Base-by-base conservation (phyloP, 352 stramenopile genomes). In the Phytopythium ostracodes region DNA sequence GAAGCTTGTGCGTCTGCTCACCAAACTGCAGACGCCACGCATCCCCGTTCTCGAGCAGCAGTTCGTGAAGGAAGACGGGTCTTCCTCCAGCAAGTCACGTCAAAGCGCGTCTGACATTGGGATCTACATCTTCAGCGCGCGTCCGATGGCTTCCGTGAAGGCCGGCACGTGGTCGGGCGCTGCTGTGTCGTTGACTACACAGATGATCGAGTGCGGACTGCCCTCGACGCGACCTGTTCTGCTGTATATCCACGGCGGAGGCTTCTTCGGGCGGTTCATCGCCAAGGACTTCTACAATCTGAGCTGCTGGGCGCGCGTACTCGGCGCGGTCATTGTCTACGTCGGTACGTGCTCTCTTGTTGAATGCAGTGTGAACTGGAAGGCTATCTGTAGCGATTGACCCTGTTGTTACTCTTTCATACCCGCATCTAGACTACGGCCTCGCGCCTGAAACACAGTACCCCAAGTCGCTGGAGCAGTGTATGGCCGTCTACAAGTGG, bases 261-360 rank as follows among this genome's bases (percentile, higher is more conserved):
- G 87, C 2, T 96, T 94, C 62, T 94, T 96, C 46, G 87, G 83
- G 0, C 79, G 84, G n/a, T 95, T 94, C 64, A 89, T 96, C 59
- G 87, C 84, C 12, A 92, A 92, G 56, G 88, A 96, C 60, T 85
- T 87, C 11, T 76, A 88, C 50, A 92, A 89, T 44, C 52, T 95
- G 58, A 89, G 79, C 1, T 65, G 72, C 25, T 96, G 87, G 89
- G 83, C 84, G 0, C 71, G 73, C 11, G 70, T 68, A 12, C 71
- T 94, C 14, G 82, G 86, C n/a, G 83, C 76, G 2, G 83, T 94
- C 12, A 91, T 96, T 44, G 84, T 96, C 56, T 96, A 95, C 68
- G 79, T 96, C 33, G 85, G 85, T 92, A 79, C 43, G 76, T 60
- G 63, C 8, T 46, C 10, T 51, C 50, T 20, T 17, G 59, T 35